Evolutionary conservation across 176 grass and related monocot genomes (phyloP), one percentile per base, ranked within the genome.

Genomic region (Poa annua): DNA sequence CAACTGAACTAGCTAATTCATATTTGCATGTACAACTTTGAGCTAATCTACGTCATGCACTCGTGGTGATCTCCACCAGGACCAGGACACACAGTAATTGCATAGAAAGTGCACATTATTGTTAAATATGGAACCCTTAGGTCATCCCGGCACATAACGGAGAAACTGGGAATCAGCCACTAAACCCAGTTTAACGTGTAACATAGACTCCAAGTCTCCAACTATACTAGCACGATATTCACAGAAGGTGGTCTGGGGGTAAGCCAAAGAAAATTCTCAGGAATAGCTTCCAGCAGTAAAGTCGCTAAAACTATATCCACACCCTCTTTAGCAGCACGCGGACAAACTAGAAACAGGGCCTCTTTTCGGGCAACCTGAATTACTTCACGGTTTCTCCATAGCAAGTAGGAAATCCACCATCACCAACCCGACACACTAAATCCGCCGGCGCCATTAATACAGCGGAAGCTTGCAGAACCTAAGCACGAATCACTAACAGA

Each of bases 21-120:
- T 22, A 32, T 19, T 48, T 79, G 5, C 53, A 48, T 5, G 0
- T 20, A 34, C 42, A 14, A 65, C 17, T 62, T 64, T 50, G 50
- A 53, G 33, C 1, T 52, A 77, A 83, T 6, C 13, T 78, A 24
- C 24, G 71, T n/a, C n/a, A 13, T 7, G 15, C 15, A 14, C 21
- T 77, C 32, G 3, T 42, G 21, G 71, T 67, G 71, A 50, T 56
- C 75, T 65, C 34, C 11, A 85, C 34, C 15, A 55, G 32, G n/a
- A 59, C 38, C n/a, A 72, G 52, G n/a, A 59, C 36, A n/a, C 0
- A 32, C 7, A 44, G 54, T 5, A 86, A 71, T 22, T 51, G 29
- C 57, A 79, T 57, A 8, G 66, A 60, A 33, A 22, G 4, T 6
- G 39, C 82, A 17, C 1, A 5, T 34, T 33, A 8, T 24, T 26